Conservation (phyloP, 306 rosid genomes). For the Alnus rubra region DNA sequence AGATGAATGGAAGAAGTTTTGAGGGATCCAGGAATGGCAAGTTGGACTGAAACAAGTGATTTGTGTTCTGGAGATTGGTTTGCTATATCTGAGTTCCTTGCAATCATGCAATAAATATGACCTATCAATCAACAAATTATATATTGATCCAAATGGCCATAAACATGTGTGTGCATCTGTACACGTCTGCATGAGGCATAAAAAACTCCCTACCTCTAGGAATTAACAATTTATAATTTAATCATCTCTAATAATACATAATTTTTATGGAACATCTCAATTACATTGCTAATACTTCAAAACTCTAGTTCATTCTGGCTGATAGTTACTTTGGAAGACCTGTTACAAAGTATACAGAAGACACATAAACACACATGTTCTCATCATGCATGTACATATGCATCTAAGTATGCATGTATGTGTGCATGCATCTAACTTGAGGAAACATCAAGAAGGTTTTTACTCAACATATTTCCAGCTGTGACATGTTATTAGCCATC, state of each 20-base stretch:
- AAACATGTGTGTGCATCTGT: not conserved
- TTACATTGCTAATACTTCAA: not conserved
- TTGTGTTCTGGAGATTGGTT: conserved; percentile 45
- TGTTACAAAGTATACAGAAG: not conserved
- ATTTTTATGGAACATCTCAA: conserved; percentile 20
- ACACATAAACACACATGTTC: no score
- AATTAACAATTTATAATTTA: conserved; percentile 1
- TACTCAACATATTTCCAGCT: not conserved
- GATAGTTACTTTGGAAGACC: not conserved
- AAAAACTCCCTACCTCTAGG: not conserved
- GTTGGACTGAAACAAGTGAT: conserved; percentile 65
- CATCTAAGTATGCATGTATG: not conserved
- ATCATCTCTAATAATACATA: conserved; percentile 10
- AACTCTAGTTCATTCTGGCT: not conserved
- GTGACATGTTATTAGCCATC: not conserved
- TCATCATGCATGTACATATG: not conserved
- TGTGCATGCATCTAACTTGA: not conserved
- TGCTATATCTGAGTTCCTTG: conserved; percentile 56
- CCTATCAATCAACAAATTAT: conserved; percentile 18
- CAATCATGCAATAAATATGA: conserved; percentile 27
- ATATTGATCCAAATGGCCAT: conserved; percentile 3
- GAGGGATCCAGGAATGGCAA: conserved; percentile 58
- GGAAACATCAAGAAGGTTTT: not conserved
- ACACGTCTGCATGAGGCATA: not conserved
- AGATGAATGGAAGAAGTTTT: conserved; percentile 55